Evolutionary conservation across 768 basidiomycete species (phyloP).

Genomic region (Russula compacta): DNA sequence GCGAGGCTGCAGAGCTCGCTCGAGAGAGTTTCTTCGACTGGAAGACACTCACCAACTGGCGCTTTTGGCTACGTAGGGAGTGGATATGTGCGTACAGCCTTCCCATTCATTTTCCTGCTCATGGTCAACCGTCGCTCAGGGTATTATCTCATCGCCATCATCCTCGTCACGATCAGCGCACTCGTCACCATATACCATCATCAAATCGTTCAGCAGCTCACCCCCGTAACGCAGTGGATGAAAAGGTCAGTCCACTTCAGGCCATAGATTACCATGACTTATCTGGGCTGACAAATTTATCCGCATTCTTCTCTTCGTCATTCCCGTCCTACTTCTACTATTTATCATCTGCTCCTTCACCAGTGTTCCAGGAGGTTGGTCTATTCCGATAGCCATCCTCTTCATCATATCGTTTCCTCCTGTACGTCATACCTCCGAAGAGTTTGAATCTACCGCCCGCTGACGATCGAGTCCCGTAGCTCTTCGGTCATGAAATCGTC

Average conservation of each 20-base stretch:
- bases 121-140: constrained; percentile 18
- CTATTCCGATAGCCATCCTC: constrained; percentile 71
- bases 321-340: not conserved
- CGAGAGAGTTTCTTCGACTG: constrained; percentile 26
- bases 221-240: constrained; percentile 56
- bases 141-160: constrained; percentile 27
- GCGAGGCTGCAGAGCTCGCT: constrained; percentile 27
- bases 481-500: constrained; percentile 90
- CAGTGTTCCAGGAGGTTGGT: constrained; percentile 53
- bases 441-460: not conserved
- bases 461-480: constrained; percentile 30
- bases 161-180: constrained; percentile 29
- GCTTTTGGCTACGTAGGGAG: constrained; percentile 28
- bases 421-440: constrained; percentile 29
- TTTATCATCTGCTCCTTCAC: not conserved
- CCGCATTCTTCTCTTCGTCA: not conserved
- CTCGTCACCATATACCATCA: constrained; percentile 39
- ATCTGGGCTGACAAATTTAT: not conserved
- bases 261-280: not conserved
- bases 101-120: not conserved
- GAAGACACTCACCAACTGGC: constrained; percentile 24
- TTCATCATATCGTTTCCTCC: constrained; percentile 86
- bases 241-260: constrained; percentile 37
- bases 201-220: constrained; percentile 59
- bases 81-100: constrained; percentile 27